phyloP scores from a whole-genome alignment of 176 grass and related monocot species.

The Coix lacrymajobi region DNA sequence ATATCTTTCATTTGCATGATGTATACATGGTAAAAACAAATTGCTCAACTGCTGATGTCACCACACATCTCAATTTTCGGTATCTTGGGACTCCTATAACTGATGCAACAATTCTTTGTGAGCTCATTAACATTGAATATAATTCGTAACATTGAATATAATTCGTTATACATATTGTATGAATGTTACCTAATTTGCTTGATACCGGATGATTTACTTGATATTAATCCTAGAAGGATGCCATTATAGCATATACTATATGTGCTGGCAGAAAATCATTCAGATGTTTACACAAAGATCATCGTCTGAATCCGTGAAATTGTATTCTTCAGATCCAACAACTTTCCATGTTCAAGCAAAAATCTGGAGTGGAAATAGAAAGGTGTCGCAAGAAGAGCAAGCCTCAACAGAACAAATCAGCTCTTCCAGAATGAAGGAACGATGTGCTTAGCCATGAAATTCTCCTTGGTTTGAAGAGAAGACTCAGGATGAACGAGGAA shows the following conservation, averaged over 20 bases:
- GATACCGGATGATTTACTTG: neutral
- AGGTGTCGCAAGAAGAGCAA: slow-evolving; percentile 32
- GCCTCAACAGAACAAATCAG: neutral
- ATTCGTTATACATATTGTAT: neutral
- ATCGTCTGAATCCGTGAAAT: neutral
- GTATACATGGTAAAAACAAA: no score
- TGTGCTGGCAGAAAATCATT: neutral
- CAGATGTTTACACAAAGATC: neutral
- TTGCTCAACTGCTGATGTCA: no score
- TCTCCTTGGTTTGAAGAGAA: slow-evolving; percentile 61
- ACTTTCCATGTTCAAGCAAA: slow-evolving; percentile 8
- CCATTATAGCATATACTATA: neutral
- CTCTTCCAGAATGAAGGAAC: neutral
- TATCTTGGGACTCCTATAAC: no score
- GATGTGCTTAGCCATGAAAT: slow-evolving; percentile 28
- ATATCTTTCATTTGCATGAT: no score
- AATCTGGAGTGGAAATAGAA: neutral
- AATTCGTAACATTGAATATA: no score
- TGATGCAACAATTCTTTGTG: no score
- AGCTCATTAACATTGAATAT: no score
- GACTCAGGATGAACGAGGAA: neutral
- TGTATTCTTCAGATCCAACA: slow-evolving; percentile 3
- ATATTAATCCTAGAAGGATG: neutral
- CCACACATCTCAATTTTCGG: no score
- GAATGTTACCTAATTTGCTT: neutral